A percentile compares a stretch with the other conserved stretches of the same genome.
Conservation (phyloP, 2,329 filamentous ascomycete genomes). For the Alternaria rosae region DNA sequence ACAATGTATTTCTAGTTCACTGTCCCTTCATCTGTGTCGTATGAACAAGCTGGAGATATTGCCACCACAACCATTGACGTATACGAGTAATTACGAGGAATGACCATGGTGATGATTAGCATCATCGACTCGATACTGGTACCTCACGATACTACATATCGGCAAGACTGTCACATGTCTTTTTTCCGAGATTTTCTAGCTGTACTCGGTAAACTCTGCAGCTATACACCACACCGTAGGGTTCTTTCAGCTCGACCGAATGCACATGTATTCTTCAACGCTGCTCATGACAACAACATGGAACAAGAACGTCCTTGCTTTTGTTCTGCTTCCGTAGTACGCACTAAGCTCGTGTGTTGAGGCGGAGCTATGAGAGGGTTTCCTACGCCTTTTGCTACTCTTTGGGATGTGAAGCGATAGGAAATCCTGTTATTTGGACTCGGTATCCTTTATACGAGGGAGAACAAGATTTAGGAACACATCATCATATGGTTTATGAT, state of each 20-base stretch:
- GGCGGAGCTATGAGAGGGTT: neutral
- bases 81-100: neutral
- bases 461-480: neutral
- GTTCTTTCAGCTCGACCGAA: neutral
- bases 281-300: neutral
- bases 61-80: neutral
- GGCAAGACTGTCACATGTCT: neutral
- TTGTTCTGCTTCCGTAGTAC: neutral
- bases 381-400: neutral
- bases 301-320: neutral
- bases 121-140: neutral
- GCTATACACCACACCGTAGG: neutral
- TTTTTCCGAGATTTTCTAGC: neutral
- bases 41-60: neutral
- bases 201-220: neutral
- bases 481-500: too few relatives aligned
- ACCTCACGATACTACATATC: neutral
- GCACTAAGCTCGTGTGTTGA: neutral
- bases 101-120: neutral
- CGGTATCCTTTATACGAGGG: neutral
- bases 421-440: too few relatives aligned
- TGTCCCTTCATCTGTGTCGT: accelerated
- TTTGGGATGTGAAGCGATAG: neutral
- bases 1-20: neutral
- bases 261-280: neutral